These are phyloP conservation scores for Diplodia sapinea DNA, from an alignment of 2,329 filamentous ascomycete species.

Conservation along the genomic window DNA sequence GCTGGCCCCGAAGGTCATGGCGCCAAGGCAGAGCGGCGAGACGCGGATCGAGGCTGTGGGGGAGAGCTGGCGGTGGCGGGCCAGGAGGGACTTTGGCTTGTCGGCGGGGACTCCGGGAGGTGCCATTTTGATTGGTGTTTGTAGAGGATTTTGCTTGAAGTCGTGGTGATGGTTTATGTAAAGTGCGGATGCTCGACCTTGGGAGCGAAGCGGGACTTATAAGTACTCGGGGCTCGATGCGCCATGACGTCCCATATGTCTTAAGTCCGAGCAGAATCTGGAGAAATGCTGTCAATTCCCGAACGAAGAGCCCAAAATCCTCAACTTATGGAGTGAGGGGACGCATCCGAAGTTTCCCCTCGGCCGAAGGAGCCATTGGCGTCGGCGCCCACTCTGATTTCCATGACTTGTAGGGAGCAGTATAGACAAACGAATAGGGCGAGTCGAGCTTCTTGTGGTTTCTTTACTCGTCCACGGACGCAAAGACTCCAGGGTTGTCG, in stretches of 20 bases:
- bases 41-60: constrained; percentile 60
- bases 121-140: not conserved
- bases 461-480: not conserved
- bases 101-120: constrained; percentile 32
- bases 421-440: not conserved
- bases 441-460: not conserved
- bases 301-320: not conserved
- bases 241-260: not conserved
- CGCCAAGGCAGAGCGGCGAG: constrained; percentile 60
- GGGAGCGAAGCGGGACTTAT: not conserved
- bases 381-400: not conserved
- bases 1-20: constrained; percentile 61
- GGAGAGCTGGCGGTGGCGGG: constrained; percentile 59
- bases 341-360: constrained; percentile 9
- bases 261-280: not conserved
- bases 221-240: not conserved
- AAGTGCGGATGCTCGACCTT: not conserved
- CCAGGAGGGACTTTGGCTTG: constrained; percentile 50
- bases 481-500: too few relatives aligned
- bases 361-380: not conserved
- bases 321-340: not conserved
- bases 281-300: not conserved
- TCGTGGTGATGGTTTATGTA: not conserved
- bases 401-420: not conserved
- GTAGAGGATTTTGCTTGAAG: too few relatives aligned